A percentile compares a stretch with the other conserved stretches of the same genome.
Evolutionary conservation across 2,329 filamentous ascomycete species (phyloP).

Genomic region (Botryotinia calthae): DNA sequence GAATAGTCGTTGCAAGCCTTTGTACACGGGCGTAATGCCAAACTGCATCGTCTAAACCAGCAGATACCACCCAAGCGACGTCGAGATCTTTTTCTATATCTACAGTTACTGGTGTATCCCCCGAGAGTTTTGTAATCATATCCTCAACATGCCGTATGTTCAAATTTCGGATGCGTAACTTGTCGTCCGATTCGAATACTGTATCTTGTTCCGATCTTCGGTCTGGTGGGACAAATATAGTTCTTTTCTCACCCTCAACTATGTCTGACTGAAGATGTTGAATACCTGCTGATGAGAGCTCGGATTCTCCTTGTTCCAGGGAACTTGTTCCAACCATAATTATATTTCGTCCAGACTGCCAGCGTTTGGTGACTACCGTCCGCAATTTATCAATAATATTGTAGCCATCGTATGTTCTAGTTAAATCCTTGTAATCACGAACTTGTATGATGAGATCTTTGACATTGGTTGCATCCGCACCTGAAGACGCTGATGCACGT

Average conservation of each 20-base stretch:
- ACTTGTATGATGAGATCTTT: constrained; percentile 63
- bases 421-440: constrained; percentile 77
- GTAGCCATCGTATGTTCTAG: constrained; percentile 64
- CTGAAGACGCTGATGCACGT: constrained; percentile 35
- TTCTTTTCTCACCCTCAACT: constrained; percentile 49
- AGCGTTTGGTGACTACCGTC: constrained; percentile 66
- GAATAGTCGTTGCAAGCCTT: constrained; percentile 51
- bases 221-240: constrained; percentile 53
- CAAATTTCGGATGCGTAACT: constrained; percentile 50
- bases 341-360: constrained; percentile 68
- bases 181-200: constrained; percentile 48
- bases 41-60: constrained; percentile 50
- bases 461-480: constrained; percentile 22
- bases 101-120: constrained; percentile 29
- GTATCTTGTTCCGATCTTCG: constrained; percentile 41
- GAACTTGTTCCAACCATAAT: constrained; percentile 78
- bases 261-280: constrained; percentile 44
- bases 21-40: constrained; percentile 61
- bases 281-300: constrained; percentile 43
- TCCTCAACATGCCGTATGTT: constrained; percentile 64
- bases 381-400: constrained; percentile 69
- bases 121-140: constrained; percentile 49
- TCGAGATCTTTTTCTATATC: constrained; percentile 35
- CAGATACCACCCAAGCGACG: constrained; percentile 30
- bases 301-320: constrained; percentile 47